Conservation (phyloP, 306 rosid species). For the Glycine tomentella region DNA sequence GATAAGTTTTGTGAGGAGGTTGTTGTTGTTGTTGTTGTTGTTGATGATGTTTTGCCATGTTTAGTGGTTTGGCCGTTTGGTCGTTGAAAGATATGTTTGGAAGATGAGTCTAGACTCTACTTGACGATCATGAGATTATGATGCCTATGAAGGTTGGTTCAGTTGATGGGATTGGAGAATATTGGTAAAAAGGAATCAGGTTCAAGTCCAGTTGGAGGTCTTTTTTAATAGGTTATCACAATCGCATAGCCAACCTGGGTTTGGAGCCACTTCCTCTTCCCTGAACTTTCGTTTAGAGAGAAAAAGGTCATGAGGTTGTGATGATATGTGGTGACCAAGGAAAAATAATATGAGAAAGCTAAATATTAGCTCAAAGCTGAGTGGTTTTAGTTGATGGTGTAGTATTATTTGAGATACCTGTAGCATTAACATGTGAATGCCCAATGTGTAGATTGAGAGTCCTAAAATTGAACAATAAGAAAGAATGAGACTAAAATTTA, state of each 20-base stretch:
- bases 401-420: background rate
- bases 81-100: background rate
- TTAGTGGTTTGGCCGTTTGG: background rate
- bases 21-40: background rate
- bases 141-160: constrained; percentile 8
- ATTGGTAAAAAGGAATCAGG: background rate
- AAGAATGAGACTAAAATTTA: background rate
- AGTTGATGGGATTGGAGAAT: background rate
- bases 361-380: background rate
- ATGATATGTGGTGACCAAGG: constrained; percentile 7
- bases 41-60: constrained; percentile 8
- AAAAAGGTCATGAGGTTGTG: background rate
- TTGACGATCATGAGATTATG: constrained; percentile 1
- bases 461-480: too few relatives aligned
- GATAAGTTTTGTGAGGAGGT: background rate
- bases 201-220: background rate
- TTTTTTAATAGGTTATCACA: background rate
- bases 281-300: background rate
- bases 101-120: constrained; percentile 11
- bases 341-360: constrained; percentile 3
- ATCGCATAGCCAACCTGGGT: background rate
- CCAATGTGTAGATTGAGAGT: background rate
- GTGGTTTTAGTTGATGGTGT: background rate
- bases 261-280: background rate
- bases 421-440: background rate